Evolutionary conservation across 2,329 filamentous ascomycete genomes (phyloP), one percentile per base, ranked within the genome.

Genomic region (Chaetomium strumarium): DNA sequence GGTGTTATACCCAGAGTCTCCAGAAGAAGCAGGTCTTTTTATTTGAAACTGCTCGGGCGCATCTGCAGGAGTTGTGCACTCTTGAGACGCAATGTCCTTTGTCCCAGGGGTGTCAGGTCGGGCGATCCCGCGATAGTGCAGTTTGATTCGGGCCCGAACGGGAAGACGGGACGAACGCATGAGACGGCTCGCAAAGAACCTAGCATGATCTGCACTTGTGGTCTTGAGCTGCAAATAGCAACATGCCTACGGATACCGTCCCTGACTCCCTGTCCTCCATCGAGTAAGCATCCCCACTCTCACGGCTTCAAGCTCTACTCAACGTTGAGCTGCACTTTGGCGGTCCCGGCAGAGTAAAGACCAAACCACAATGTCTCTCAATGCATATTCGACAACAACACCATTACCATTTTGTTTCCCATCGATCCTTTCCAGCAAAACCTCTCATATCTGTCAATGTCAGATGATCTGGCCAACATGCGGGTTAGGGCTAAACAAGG

Each of bases 211-310:
- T 8, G 31, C 33, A 17, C 7, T 9, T 19, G n/a, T 19, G 10
- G 17, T 34, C n/a, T 12, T 30, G 14, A 14, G 42, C 49, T 51
- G 29, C 42, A 51, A 51, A 51, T 51, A 51, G 49, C 37, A 51
- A 20, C 49, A 12, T 16, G 9, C 16, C 42, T 37, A 45, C 30
- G 30, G 34, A n/a, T n/a, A n/a, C n/a, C n/a, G n/a, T n/a, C n/a
- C n/a, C n/a, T n/a, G n/a, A n/a, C n/a, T 16, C 49, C 49, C 37
- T 46, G 42, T 38, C 30, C 29, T 14, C 34, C 24, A 11, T 14
- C 41, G 10, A 46, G 49, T 46, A 45, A 51, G 49, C 49, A 46
- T 46, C 36, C 17, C 36, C 49, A 51, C 29, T 3, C 36, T 19
- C 19, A 37, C 14, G 16, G 16, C 17, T 13, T 10, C 10, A 34